A percentile compares a stretch with the other conserved stretches of the same genome.
phyloP scores from a whole-genome alignment of 495 filamentous ascomycete genomes.

The Usnea hakonensis region DNA sequence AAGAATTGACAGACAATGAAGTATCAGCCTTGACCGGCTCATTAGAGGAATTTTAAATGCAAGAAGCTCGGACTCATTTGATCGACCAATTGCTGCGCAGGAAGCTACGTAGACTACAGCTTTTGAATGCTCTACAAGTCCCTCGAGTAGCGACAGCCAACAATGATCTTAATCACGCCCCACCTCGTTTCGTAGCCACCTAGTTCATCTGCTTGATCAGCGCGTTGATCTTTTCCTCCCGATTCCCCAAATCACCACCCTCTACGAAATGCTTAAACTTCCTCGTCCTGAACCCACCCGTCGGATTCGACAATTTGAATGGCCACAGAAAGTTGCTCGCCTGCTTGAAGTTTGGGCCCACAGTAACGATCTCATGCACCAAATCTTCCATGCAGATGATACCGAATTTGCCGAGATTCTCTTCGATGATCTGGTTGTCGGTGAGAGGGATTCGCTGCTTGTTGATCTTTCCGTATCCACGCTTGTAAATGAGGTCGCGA shows the following conservation, averaged over 20 bases:
- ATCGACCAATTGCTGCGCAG: neutral
- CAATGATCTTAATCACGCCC: neutral
- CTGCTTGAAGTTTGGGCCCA: conserved; percentile 99
- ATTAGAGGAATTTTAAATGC: neutral
- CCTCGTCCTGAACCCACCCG: conserved; percentile 83
- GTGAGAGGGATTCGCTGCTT: conserved; percentile 93
- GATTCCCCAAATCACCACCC: conserved; percentile 96
- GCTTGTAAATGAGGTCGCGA: conserved; percentile 99
- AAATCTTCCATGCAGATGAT: conserved; percentile 99
- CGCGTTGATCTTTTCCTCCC: conserved; percentile 96
- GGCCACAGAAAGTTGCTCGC: conserved; percentile 99
- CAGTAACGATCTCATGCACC: conserved; percentile 98
- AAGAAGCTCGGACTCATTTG: neutral
- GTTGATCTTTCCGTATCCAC: conserved; percentile 94
- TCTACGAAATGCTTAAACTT: conserved; percentile 99
- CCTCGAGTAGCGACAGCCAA: neutral
- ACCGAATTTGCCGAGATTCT: conserved; percentile 91
- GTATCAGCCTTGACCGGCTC: neutral
- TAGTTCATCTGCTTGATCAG: conserved; percentile 99
- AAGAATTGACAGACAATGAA: too few relatives aligned
- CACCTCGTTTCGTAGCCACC: conserved; percentile 20
- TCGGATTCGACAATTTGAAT: conserved; percentile 98
- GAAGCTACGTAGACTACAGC: neutral
- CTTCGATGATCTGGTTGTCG: conserved; percentile 96
- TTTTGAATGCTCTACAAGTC: neutral